Conservation (phyloP, 306 rosid species). For the Canavalia ensiformis region DNA sequence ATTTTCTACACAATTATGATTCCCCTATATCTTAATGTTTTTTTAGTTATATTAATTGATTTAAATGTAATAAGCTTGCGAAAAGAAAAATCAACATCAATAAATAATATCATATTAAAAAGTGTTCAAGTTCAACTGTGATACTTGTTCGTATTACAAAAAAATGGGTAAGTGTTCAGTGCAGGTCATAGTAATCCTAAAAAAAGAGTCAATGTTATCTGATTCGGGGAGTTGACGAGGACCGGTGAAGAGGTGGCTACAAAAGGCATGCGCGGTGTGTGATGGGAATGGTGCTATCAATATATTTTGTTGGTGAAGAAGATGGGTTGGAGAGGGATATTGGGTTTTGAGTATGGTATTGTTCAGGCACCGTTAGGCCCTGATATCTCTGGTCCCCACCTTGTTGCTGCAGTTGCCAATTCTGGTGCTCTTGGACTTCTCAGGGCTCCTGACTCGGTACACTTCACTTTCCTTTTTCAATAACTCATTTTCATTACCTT, state of each 20-base stretch:
- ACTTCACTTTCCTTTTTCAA: not conserved
- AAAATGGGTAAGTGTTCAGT: no score
- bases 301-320: not conserved
- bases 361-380: constrained; percentile 88
- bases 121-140: not conserved
- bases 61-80: not conserved
- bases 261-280: not conserved
- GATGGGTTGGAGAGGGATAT: constrained; percentile 77
- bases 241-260: not conserved
- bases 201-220: not conserved
- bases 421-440: constrained; percentile 81
- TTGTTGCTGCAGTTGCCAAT: constrained; percentile 86
- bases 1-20: not conserved
- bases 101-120: not conserved
- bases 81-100: not conserved
- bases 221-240: not conserved
- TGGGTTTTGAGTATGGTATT: constrained; percentile 76
- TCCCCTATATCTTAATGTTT: no score
- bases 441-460: constrained; percentile 78
- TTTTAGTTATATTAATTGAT: not conserved
- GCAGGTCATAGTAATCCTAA: not conserved
- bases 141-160: not conserved
- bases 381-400: constrained; percentile 80
- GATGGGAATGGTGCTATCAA: not conserved
- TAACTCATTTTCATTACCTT: not conserved